Evolutionary conservation across 164 flowering plant genomes (phyloP).

Genomic region (Macadamia tetraphylla): DNA sequence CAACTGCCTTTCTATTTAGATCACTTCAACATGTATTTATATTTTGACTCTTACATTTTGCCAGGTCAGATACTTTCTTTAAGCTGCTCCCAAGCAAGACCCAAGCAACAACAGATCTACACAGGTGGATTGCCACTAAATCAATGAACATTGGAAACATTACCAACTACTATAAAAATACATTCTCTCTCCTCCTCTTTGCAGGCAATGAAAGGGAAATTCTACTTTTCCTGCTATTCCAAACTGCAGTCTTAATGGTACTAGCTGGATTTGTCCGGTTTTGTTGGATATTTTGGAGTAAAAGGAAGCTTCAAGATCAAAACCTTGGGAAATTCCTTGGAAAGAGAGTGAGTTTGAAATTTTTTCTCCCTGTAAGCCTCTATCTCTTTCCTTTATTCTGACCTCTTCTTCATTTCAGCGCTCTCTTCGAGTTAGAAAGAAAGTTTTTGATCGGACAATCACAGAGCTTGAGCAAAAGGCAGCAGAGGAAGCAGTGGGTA

Average conservation of each 20-base stretch:
- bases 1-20: background rate
- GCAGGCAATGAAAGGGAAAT: slow-evolving; percentile 64
- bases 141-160: background rate
- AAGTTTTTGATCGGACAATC: slow-evolving; percentile 46
- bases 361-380: background rate
- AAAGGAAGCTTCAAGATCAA: slow-evolving; percentile 61
- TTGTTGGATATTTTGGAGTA: slow-evolving; percentile 83
- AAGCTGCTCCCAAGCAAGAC: slow-evolving; percentile 54
- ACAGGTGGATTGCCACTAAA: slow-evolving; percentile 34
- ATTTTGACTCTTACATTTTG: background rate
- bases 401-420: slow-evolving; percentile 34
- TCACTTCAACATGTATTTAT: background rate
- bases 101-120: slow-evolving; percentile 44
- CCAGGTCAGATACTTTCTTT: slow-evolving; percentile 64
- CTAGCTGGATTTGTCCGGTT: slow-evolving; percentile 52
- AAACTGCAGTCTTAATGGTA: slow-evolving; percentile 46
- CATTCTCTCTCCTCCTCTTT: background rate
- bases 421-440: slow-evolving; percentile 56
- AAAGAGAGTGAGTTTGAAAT: slow-evolving; percentile 49
- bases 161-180: background rate
- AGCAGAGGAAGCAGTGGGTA: slow-evolving; percentile 39
- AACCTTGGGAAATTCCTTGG: slow-evolving; percentile 63
- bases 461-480: slow-evolving; percentile 58
- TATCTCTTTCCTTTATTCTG: background rate
- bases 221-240: slow-evolving; percentile 51